These are phyloP conservation scores for Combretum micranthum DNA, from an alignment of 345 rosid species.

Conservation along the genomic window DNA sequence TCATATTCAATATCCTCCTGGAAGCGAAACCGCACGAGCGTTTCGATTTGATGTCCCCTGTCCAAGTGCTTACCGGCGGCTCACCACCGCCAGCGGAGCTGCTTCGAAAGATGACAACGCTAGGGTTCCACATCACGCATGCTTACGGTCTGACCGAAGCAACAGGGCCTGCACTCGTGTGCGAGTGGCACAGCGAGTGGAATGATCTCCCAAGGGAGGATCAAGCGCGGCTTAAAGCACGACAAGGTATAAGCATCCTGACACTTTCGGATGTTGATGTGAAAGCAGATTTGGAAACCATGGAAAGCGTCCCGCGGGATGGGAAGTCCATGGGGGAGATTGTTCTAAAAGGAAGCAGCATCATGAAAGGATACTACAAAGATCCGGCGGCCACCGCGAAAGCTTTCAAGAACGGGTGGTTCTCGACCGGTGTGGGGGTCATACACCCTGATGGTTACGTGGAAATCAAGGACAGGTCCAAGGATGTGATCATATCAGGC, in stretches of 20 bases:
- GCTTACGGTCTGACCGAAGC: slow-evolving; percentile 77
- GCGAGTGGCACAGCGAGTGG: slow-evolving; percentile 79
- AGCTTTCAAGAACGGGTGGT: slow-evolving; percentile 23
- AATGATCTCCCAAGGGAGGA: slow-evolving; percentile 24
- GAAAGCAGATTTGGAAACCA: slow-evolving; percentile 30
- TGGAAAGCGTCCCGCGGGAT: slow-evolving; percentile 53
- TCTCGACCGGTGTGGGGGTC: slow-evolving; percentile 35
- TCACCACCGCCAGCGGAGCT: slow-evolving; percentile 65
- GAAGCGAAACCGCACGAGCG: slow-evolving; percentile 41
- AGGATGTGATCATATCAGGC: slow-evolving; percentile 42
- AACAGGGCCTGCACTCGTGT: slow-evolving; percentile 56
- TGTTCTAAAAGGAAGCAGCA: slow-evolving; percentile 54
- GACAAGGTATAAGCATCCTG: slow-evolving; percentile 58
- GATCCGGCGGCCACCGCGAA: slow-evolving; percentile 35
- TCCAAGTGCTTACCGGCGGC: slow-evolving; percentile 67
- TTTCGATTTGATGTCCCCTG: slow-evolving; percentile 21
- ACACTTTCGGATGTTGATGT: slow-evolving; percentile 68
- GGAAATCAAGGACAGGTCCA: slow-evolving; percentile 37
- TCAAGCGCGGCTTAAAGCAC: slow-evolving; percentile 39
- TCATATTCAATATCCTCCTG: slow-evolving; percentile 55
- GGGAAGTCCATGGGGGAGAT: slow-evolving; percentile 68
- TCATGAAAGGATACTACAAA: slow-evolving; percentile 76
- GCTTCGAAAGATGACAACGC: slow-evolving; percentile 33
- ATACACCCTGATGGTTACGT: slow-evolving; percentile 43
- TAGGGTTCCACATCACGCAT: slow-evolving; percentile 67